Evolutionary conservation across 805 yeast species (phyloP), one percentile per base, ranked within the genome.

Genomic region (Monosporozyma siamensis): DNA sequence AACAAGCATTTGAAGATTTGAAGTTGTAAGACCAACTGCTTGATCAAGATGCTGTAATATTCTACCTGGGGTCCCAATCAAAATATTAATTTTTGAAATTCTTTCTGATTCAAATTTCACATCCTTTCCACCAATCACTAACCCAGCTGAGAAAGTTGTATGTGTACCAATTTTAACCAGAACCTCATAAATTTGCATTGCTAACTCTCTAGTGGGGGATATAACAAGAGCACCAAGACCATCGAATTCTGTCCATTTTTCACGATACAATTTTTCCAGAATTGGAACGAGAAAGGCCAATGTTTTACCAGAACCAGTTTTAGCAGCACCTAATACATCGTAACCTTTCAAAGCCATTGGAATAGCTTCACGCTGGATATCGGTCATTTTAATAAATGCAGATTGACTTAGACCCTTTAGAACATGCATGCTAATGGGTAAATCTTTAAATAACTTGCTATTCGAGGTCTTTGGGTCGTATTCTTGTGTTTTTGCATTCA

Each of bases 111-210:
- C 97, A 52, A 72, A 83, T 46, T 76, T 74, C 24, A 83, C 82
- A 57, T 87, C 95, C 58, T 89, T 87, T 30, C 97, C 97, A 39
- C 97, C 97, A 54, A 89, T 88, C 9, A 89, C 90, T 46, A 88
- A 68, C 45, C 95, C 96, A 1, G 95, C 95, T 6, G 94, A 82
- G 46, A 88, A 80, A 3, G 78, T 66, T 50, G 80, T 80, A 50
- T 75, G 70, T 36, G 78, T 75, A 18, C 96, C 97, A 41, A 88
- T 79, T 52, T 80, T 82, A n/a, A 80, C 69, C 46, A 88, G 64
- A 4, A 88, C 96, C 55, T 87, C 95, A 54, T 88, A 88, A 21
- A 82, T 88, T 64, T 88, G 97, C 48, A 86, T 79, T 0, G 96
- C 95, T 51, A 88, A 65, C 45, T 88, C 97, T 61, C 97, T 74